These are phyloP conservation scores for Umbilicus rupestris DNA, from an alignment of 164 flowering plant species.

Conservation along the genomic window DNA sequence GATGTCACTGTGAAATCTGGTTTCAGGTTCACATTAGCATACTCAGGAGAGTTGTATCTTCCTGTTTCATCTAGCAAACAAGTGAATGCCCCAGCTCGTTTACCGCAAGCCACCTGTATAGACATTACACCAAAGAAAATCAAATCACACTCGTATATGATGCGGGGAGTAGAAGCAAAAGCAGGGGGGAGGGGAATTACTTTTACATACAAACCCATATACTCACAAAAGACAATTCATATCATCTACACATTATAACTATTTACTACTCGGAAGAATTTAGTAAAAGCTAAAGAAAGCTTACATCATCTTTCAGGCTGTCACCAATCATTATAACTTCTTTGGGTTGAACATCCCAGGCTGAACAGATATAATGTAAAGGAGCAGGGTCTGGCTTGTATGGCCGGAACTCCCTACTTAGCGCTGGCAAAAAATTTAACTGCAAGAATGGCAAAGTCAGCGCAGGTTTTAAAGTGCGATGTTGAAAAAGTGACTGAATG, in stretches of 20 bases:
- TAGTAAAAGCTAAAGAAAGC: conserved; percentile 15
- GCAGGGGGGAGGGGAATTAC: too few species aligned
- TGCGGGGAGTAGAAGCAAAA: too few species aligned
- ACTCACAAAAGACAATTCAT: not conserved
- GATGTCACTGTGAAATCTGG: conserved; percentile 87
- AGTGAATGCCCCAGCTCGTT: conserved; percentile 74
- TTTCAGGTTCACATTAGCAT: conserved; percentile 29
- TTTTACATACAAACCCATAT: not conserved
- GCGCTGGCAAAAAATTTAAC: conserved; percentile 71
- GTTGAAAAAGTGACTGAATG: not conserved
- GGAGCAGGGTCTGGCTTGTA: conserved; percentile 93
- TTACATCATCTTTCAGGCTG: conserved; percentile 91
- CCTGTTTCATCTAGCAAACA: conserved; percentile 92
- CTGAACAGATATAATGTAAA: conserved; percentile 73
- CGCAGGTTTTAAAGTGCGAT: not conserved
- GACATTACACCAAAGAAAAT: not conserved
- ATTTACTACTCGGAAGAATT: not conserved
- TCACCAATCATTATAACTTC: conserved; percentile 96
- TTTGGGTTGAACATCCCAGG: conserved; percentile 67
- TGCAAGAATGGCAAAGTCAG: conserved; percentile 22
- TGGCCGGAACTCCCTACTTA: conserved; percentile 87
- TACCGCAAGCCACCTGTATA: conserved; percentile 76
- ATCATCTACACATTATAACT: not conserved
- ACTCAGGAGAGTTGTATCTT: conserved; percentile 47
- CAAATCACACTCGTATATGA: not conserved